A percentile compares a stretch with the other conserved stretches of the same genome.
phyloP scores from a whole-genome alignment of 495 filamentous ascomycete genomes.

The Margaritispora aquatica region DNA sequence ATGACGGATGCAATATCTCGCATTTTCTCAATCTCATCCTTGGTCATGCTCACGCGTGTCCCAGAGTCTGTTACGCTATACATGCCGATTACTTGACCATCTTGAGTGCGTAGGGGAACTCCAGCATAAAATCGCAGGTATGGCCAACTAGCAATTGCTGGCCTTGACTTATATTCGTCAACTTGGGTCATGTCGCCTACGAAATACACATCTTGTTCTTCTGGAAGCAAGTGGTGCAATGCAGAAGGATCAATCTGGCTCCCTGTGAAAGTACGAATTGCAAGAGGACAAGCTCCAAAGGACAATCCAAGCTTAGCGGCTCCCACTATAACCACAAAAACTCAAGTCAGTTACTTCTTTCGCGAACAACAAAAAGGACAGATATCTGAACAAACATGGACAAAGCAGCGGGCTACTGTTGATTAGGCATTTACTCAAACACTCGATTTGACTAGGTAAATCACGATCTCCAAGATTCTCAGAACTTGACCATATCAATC shows the following conservation, averaged over 20 bases:
- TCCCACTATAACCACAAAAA: neutral
- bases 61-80: slow-evolving; percentile 29
- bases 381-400: no score
- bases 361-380: no score
- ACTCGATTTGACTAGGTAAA: no score
- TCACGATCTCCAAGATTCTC: no score
- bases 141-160: slow-evolving; percentile 24
- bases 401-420: no score
- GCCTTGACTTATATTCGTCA: slow-evolving; percentile 25
- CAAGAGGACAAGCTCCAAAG: slow-evolving; percentile 10
- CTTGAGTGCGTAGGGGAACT: slow-evolving; percentile 27
- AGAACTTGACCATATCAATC: no score
- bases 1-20: slow-evolving; percentile 32
- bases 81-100: slow-evolving; percentile 26
- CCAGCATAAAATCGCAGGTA: slow-evolving; percentile 27
- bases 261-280: slow-evolving; percentile 4
- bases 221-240: neutral
- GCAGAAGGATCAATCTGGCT: neutral
- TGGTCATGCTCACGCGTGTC: slow-evolving; percentile 22
- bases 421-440: no score
- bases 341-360: no score
- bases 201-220: slow-evolving; percentile 7
- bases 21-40: slow-evolving; percentile 25
- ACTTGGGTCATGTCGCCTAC: slow-evolving; percentile 30
- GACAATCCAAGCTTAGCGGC: neutral